These are phyloP conservation scores for Rhododendron mucronatum DNA, from an alignment of 148 eudicot species.

Conservation along the genomic window DNA sequence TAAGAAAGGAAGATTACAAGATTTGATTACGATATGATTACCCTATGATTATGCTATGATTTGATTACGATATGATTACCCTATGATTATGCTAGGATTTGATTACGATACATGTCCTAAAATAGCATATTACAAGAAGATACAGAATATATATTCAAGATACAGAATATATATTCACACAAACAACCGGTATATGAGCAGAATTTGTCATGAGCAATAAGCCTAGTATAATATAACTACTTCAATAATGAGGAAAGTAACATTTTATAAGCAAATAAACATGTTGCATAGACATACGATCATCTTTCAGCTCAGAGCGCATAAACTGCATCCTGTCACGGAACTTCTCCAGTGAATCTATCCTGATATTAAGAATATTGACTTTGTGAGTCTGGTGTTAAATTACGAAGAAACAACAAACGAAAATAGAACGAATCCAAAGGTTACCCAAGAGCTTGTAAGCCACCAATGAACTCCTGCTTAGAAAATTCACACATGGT, in stretches of 20 bases:
- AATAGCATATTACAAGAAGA: too few species aligned
- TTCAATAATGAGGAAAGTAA: neutral
- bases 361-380: slow-evolving; percentile 44
- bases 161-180: too few species aligned
- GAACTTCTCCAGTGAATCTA: slow-evolving; percentile 86
- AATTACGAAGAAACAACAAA: neutral
- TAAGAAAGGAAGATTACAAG: too few species aligned
- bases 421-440: slow-evolving; percentile 6
- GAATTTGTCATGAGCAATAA: neutral
- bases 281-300: slow-evolving; percentile 44
- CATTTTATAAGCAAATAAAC: too few species aligned
- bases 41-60: too few species aligned
- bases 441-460: slow-evolving; percentile 77
- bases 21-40: too few species aligned
- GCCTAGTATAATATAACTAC: neutral
- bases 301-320: slow-evolving; percentile 91
- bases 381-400: slow-evolving; percentile 4
- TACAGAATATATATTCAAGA: too few species aligned
- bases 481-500: slow-evolving; percentile 98
- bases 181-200: too few species aligned
- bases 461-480: slow-evolving; percentile 87
- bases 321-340: slow-evolving; percentile 66
- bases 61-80: too few species aligned
- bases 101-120: too few species aligned
- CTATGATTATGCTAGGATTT: too few species aligned